Conservation (phyloP, 805 yeast species). For the Nakazawaea wyomingensis region DNA sequence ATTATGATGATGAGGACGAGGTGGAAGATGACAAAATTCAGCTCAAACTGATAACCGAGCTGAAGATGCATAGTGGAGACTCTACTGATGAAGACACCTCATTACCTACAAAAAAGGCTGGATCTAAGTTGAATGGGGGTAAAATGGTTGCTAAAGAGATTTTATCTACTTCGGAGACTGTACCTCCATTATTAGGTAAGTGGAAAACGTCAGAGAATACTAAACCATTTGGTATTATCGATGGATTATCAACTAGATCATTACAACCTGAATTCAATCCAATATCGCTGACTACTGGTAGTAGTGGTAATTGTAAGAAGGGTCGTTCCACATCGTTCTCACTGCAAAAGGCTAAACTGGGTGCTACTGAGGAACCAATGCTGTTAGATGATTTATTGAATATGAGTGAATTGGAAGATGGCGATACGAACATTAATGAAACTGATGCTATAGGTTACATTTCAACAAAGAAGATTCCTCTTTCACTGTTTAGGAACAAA, state of each 20-base stretch:
- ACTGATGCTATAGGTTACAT: conserved; percentile 5
- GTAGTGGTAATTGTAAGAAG: not conserved
- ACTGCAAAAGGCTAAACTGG: not conserved
- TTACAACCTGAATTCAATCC: conserved; percentile 44
- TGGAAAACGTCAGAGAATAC: conserved; percentile 72
- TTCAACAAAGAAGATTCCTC: conserved; percentile 48
- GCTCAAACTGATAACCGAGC: conserved; percentile 2
- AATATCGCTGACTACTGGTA: conserved; percentile 16
- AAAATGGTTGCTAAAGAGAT: conserved; percentile 89
- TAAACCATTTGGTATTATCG: conserved; percentile 90
- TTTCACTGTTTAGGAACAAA: conserved; percentile 88
- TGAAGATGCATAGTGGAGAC: conserved; percentile 57
- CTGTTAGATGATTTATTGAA: conserved; percentile 76
- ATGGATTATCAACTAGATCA: conserved; percentile 87
- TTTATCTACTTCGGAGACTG: conserved; percentile 77
- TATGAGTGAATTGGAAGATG: conserved; percentile 80
- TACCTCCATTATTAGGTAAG: conserved; percentile 91
- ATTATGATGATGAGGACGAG: conserved; percentile 17
- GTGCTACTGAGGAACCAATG: conserved; percentile 17
- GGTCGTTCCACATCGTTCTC: not conserved
- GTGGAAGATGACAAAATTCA: conserved; percentile 20
- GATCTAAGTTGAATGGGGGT: conserved; percentile 49
- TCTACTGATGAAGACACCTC: conserved; percentile 92
- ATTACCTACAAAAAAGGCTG: conserved; percentile 60
- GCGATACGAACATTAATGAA: conserved; percentile 33